These are phyloP conservation scores for Arthrobotrys iridis DNA, from an alignment of 2,329 filamentous ascomycete genomes.

Conservation along the genomic window DNA sequence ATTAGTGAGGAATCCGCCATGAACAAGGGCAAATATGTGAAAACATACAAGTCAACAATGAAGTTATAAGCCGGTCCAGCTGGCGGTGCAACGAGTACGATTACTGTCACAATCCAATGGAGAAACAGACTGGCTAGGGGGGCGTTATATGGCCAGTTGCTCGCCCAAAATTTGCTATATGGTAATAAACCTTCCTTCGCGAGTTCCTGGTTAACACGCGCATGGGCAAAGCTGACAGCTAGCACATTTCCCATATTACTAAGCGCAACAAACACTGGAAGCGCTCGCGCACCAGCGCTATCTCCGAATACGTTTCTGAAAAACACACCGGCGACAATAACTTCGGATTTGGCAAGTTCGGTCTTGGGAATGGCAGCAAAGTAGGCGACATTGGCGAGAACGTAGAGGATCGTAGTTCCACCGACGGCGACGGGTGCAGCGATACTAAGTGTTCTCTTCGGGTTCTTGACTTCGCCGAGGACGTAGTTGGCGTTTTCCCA, in stretches of 20 bases:
- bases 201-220: slow-evolving; percentile 67
- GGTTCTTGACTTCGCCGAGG: slow-evolving; percentile 68
- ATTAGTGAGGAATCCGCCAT: not conserved
- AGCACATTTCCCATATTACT: slow-evolving; percentile 72
- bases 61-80: slow-evolving; percentile 76
- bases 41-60: slow-evolving; percentile 67
- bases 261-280: slow-evolving; percentile 70
- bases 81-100: slow-evolving; percentile 74
- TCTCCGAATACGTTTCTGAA: slow-evolving; percentile 72
- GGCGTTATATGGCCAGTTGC: slow-evolving; percentile 73
- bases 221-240: slow-evolving; percentile 70
- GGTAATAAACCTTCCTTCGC: slow-evolving; percentile 76
- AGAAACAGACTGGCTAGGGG: slow-evolving; percentile 72
- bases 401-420: slow-evolving; percentile 70
- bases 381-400: slow-evolving; percentile 73
- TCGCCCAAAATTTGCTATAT: slow-evolving; percentile 74
- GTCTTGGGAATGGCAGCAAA: slow-evolving; percentile 71
- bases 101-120: slow-evolving; percentile 73
- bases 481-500: slow-evolving; percentile 74
- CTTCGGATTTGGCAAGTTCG: slow-evolving; percentile 69
- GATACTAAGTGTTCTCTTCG: slow-evolving; percentile 67
- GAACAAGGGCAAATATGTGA: not conserved
- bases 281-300: slow-evolving; percentile 64
- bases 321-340: slow-evolving; percentile 71
- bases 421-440: slow-evolving; percentile 70